Conservation (phyloP, 2,329 filamentous ascomycete genomes). For the Talaromyces sp. region DNA sequence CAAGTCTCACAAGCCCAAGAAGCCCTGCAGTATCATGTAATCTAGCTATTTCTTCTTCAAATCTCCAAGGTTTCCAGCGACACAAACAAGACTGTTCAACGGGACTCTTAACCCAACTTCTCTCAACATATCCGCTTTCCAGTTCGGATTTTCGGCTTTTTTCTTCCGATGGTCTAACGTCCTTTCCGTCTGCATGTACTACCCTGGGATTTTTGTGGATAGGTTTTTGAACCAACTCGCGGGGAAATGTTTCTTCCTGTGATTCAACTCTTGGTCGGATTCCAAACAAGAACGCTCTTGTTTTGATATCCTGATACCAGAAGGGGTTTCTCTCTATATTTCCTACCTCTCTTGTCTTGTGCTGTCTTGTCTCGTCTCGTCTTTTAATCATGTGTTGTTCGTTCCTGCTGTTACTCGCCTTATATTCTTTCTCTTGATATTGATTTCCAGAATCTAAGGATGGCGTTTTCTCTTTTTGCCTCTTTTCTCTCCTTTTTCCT, state of each 20-base stretch:
- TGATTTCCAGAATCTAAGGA: constrained; percentile 41
- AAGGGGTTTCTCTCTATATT: background rate
- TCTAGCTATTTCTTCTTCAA: constrained; percentile 35
- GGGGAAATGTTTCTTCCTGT: constrained; percentile 29
- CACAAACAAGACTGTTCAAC: constrained; percentile 8
- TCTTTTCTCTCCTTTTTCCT: constrained; percentile 28
- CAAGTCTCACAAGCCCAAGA: constrained; percentile 67
- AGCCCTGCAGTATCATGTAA: constrained; percentile 85
- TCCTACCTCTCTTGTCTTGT: constrained; percentile 8
- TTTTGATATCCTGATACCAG: background rate
- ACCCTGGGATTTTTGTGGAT: constrained; percentile 33
- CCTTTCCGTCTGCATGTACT: constrained; percentile 13
- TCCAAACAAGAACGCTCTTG: background rate
- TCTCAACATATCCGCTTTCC: background rate
- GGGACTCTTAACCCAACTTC: background rate
- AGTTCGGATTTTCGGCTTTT: background rate
- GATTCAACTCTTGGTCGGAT: background rate
- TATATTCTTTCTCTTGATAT: constrained; percentile 19
- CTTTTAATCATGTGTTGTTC: constrained; percentile 21
- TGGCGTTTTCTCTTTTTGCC: constrained; percentile 43
- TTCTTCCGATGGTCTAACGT: constrained; percentile 22
- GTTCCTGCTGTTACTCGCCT: background rate
- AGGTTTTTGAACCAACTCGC: constrained; percentile 28
- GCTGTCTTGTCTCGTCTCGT: constrained; percentile 11
- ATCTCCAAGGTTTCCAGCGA: constrained; percentile 19